These are phyloP conservation scores for Exidia glandulosa DNA, from an alignment of 768 basidiomycete species.

Conservation along the genomic window DNA sequence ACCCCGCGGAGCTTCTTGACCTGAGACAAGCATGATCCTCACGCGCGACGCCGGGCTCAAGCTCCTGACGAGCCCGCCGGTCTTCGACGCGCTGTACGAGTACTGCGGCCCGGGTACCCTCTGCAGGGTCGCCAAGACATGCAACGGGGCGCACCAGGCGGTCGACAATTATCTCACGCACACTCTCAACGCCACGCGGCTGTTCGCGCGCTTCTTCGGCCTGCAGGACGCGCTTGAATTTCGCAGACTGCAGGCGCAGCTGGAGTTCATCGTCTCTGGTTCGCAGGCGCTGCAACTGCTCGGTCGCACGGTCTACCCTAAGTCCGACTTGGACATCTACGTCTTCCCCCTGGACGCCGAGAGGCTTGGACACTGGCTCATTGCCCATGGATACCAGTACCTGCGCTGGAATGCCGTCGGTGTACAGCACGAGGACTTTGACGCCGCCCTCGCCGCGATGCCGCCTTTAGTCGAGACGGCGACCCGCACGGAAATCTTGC, in stretches of 20 bases:
- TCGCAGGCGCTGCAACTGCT: conserved; percentile 44
- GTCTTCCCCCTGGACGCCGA: conserved; percentile 1
- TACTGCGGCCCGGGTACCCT: conserved; percentile 7
- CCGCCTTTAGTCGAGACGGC: too few relatives aligned
- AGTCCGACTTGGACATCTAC: conserved; percentile 44
- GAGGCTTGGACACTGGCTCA: background rate
- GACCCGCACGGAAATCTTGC: too few relatives aligned
- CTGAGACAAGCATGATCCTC: too few relatives aligned
- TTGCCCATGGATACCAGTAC: background rate
- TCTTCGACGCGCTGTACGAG: background rate
- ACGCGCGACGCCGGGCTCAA: background rate
- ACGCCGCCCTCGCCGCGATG: too few relatives aligned
- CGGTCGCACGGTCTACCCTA: conserved; percentile 30
- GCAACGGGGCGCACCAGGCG: conserved; percentile 8
- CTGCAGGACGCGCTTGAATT: conserved; percentile 24
- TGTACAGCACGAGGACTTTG: too few relatives aligned
- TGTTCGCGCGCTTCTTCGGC: conserved; percentile 27
- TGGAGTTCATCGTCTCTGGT: conserved; percentile 40
- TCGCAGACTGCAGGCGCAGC: conserved; percentile 30
- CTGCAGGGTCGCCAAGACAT: conserved; percentile 13
- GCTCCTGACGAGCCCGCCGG: background rate
- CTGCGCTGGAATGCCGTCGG: background rate
- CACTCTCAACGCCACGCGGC: conserved; percentile 25
- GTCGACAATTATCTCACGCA: conserved; percentile 14
- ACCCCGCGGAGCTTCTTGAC: too few relatives aligned